Conservation (phyloP, 768 basidiomycete species). For the Lactifluus echinatus region DNA sequence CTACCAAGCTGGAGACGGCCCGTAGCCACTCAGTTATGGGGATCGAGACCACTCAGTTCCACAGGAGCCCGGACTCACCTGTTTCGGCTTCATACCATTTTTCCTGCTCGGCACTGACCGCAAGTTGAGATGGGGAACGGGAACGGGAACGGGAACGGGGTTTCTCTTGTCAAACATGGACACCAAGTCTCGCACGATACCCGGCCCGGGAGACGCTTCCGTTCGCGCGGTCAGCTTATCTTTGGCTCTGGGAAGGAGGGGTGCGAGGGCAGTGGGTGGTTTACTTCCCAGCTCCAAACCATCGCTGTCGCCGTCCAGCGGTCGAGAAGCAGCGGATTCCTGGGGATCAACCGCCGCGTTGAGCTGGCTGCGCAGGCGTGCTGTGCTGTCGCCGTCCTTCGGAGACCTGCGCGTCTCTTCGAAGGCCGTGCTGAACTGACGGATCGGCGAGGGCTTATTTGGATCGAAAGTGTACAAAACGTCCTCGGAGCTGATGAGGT, state of each 20-base stretch:
- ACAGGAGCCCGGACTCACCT: no score
- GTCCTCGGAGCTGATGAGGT: neutral
- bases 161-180: neutral
- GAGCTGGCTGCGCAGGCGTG: neutral
- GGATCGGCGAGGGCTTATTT: constrained; percentile 1
- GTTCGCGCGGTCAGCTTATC: neutral
- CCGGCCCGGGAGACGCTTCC: neutral
- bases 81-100: constrained; percentile 5
- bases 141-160: no score
- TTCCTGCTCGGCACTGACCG: neutral
- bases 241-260: neutral
- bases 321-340: neutral
- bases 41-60: no score
- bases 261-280: no score
- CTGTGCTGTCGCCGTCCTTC: constrained; percentile 8
- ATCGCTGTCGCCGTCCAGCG: neutral
- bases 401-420: neutral
- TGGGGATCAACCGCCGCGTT: neutral
- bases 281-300: neutral
- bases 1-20: neutral
- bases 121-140: neutral
- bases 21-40: constrained; percentile 2
- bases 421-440: neutral
- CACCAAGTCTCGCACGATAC: neutral
- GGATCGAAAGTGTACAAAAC: constrained; percentile 2